Evolutionary conservation across 768 basidiomycete genomes (phyloP).

Genomic region (Lanmaoa rubissima): DNA sequence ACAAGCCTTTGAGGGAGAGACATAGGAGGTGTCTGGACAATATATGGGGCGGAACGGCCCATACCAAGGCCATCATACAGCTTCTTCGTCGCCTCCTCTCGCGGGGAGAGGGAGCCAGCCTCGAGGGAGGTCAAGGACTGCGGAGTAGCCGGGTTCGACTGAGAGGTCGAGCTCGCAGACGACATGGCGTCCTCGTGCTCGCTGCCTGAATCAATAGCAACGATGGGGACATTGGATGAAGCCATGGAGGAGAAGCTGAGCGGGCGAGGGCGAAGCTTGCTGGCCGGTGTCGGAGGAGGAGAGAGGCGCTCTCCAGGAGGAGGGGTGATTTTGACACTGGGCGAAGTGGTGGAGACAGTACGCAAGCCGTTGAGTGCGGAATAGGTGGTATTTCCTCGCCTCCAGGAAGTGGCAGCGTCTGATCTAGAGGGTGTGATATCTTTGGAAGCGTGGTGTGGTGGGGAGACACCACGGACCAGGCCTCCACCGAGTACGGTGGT

Average conservation of each 20-base stretch:
- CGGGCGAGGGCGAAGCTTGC: slow-evolving; percentile 60
- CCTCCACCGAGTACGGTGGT: slow-evolving; percentile 74
- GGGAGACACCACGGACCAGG: slow-evolving; percentile 58
- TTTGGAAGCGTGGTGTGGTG: slow-evolving; percentile 37
- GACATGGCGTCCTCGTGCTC: slow-evolving; percentile 57
- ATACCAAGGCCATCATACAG: slow-evolving; percentile 88
- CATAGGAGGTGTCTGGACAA: slow-evolving; percentile 18
- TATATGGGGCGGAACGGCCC: slow-evolving; percentile 56
- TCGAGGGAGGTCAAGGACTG: slow-evolving; percentile 61
- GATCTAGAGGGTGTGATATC: slow-evolving; percentile 67
- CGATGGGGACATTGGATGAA: slow-evolving; percentile 44
- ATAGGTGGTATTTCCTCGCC: slow-evolving; percentile 67
- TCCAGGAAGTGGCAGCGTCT: slow-evolving; percentile 77
- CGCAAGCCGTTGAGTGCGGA: slow-evolving; percentile 70
- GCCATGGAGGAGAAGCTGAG: slow-evolving; percentile 57
- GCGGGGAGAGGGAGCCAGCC: slow-evolving; percentile 65
- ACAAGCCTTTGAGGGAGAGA: slow-evolving; percentile 50
- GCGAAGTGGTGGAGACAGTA: slow-evolving; percentile 49
- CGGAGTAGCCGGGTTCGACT: slow-evolving; percentile 76
- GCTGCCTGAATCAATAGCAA: slow-evolving; percentile 56
- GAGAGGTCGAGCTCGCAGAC: slow-evolving; percentile 56
- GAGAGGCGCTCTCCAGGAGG: slow-evolving; percentile 60
- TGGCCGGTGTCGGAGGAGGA: slow-evolving; percentile 37
- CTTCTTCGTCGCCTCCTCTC: slow-evolving; percentile 85
- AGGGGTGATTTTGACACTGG: slow-evolving; percentile 71